Evolutionary conservation across 345 rosid genomes (phyloP).

Genomic region (Rubroshorea leprosula): DNA sequence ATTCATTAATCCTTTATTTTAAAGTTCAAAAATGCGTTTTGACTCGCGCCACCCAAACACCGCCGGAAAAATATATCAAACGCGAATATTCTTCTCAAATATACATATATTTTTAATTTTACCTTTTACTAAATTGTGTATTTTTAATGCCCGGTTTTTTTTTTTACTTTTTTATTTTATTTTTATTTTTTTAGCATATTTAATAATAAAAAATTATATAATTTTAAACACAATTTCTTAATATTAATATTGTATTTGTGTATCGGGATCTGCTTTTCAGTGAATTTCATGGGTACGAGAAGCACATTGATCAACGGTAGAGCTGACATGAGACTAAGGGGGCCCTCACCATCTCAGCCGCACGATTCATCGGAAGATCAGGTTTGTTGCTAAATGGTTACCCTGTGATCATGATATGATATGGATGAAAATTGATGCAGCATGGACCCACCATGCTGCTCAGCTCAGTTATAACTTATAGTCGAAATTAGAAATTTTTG

Average conservation of each 20-base stretch:
- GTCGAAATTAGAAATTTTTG: neutral
- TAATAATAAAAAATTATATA: too few species aligned
- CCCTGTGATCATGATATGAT: too few species aligned
- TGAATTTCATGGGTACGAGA: constrained; percentile 6
- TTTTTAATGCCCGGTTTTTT: too few species aligned
- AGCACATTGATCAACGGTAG: constrained; percentile 10
- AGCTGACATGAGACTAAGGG: constrained; percentile 18
- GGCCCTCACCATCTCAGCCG: constrained; percentile 14
- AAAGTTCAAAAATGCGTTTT: constrained; percentile 1
- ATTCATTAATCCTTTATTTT: neutral
- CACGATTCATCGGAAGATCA: constrained; percentile 31
- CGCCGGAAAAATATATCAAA: neutral
- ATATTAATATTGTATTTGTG: too few species aligned
- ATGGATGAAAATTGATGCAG: too few species aligned
- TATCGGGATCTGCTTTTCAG: neutral
- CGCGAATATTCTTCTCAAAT: constrained; percentile 6
- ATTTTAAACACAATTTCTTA: too few species aligned
- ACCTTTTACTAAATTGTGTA: too few species aligned
- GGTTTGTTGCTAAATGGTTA: too few species aligned
- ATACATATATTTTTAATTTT: neutral
- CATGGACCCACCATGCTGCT: too few species aligned
- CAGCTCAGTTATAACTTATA: neutral
- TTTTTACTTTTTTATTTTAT: neutral
- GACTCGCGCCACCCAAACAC: constrained; percentile 4
- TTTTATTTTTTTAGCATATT: neutral